Percentiles rank a stretch among this genome's conserved stretches.
Evolutionary conservation across 78 protist genomes (phyloP).

Genomic region (Cavenderia fasciculata): DNA sequence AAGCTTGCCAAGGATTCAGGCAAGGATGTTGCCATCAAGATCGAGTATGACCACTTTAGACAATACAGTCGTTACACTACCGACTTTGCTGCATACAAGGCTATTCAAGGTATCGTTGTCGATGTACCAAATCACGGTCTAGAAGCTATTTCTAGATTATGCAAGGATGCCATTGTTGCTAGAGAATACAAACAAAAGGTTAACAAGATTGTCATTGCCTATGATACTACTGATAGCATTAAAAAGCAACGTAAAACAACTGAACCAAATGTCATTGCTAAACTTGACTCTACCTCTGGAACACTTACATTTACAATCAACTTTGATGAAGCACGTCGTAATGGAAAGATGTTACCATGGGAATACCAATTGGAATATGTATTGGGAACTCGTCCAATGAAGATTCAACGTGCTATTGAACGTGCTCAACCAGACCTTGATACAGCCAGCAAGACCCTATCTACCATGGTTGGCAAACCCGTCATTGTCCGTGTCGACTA

Average conservation of each 20-base stretch:
- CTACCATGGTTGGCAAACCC: conserved; percentile 41
- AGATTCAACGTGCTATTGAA: conserved; percentile 37
- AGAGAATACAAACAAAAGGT: conserved; percentile 20
- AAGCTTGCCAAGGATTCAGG: conserved; percentile 4
- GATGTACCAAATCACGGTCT: conserved; percentile 27
- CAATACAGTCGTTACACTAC: not conserved
- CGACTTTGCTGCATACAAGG: conserved; percentile 10
- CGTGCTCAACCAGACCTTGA: conserved; percentile 1
- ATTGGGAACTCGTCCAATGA: conserved; percentile 55
- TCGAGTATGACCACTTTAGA: conserved; percentile 51
- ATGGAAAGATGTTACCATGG: conserved; percentile 2
- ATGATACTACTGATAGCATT: conserved; percentile 7
- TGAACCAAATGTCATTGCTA: conserved; percentile 42
- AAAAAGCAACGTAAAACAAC: not conserved
- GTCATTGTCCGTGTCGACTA: conserved; percentile 26
- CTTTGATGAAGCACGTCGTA: conserved; percentile 2
- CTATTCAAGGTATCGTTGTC: conserved; percentile 13
- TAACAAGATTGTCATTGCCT: conserved; percentile 11
- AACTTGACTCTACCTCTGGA: not conserved
- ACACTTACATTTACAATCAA: conserved; percentile 25
- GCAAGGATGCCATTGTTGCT: conserved; percentile 16
- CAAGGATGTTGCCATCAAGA: conserved; percentile 35
- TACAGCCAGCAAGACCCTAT: not conserved
- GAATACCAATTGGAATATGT: conserved; percentile 67
- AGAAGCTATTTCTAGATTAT: not conserved